Percentiles rank a stretch among this genome's conserved stretches.
Conservation (phyloP, 139 green algal species). For the Chlorella sp. region DNA sequence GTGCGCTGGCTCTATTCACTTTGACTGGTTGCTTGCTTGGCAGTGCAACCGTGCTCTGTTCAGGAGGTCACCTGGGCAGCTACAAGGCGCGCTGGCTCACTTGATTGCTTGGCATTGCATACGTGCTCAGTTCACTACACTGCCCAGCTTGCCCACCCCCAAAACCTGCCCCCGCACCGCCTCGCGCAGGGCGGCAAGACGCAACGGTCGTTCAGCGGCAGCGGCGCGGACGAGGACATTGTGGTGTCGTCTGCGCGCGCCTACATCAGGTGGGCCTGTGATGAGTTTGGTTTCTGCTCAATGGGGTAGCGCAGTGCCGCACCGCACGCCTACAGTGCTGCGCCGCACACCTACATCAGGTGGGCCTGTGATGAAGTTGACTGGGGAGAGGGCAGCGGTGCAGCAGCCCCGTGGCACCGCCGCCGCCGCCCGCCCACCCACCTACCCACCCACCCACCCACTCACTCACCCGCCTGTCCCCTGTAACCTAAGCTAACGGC, state of each 20-base stretch:
- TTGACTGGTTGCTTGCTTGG: no score
- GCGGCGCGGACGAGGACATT: slow-evolving; percentile 92
- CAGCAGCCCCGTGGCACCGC: no score
- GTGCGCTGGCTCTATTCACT: not conserved
- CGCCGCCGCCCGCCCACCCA: no score
- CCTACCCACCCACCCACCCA: not conserved
- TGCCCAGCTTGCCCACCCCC: no score
- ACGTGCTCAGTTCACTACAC: no score
- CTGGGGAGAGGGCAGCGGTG: not conserved
- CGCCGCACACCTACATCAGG: not conserved
- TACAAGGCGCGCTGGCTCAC: slow-evolving; percentile 5
- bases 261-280: slow-evolving; percentile 70
- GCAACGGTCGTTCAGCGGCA: slow-evolving; percentile 76
- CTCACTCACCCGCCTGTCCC: no score
- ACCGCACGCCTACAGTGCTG: not conserved
- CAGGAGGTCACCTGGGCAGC: slow-evolving; percentile 30
- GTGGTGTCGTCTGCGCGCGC: slow-evolving; percentile 90
- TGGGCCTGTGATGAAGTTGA: no score
- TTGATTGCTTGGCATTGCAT: no score
- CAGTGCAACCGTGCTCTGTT: no score
- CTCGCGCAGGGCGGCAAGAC: slow-evolving; percentile 51
- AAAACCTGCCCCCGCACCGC: no score
- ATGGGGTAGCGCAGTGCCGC: not conserved
- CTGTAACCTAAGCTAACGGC: not conserved
- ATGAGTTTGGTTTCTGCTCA: not conserved